Percentiles rank a stretch among this genome's conserved stretches.
These are phyloP conservation scores for Fusarium sp. DNA, from an alignment of 2,329 filamentous ascomycete species.

Conservation along the genomic window DNA sequence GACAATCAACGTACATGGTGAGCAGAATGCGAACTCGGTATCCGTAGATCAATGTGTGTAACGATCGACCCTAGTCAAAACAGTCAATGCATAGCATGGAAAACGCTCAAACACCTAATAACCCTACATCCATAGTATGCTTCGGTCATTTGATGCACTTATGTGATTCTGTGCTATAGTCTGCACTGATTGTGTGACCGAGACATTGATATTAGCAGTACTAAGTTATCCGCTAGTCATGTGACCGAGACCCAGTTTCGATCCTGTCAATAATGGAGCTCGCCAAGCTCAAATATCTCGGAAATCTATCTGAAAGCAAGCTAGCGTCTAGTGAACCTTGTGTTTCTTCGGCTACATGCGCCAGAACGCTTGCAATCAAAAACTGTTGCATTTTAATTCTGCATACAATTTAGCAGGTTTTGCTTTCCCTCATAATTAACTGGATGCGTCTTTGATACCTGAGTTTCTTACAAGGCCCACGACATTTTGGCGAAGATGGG, in stretches of 20 bases:
- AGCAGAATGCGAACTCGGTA: background rate
- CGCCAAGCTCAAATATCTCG: background rate
- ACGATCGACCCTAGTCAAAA: background rate
- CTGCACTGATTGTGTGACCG: background rate
- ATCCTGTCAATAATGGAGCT: background rate
- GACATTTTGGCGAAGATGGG: conserved; percentile 2
- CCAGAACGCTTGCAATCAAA: conserved; percentile 25
- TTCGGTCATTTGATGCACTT: background rate
- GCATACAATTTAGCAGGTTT: background rate
- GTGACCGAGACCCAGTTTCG: background rate
- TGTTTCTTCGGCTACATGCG: conserved; percentile 36
- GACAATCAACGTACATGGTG: background rate
- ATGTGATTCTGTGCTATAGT: background rate
- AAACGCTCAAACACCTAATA: background rate
- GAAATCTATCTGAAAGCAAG: conserved; percentile 23
- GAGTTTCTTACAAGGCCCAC: conserved; percentile 1
- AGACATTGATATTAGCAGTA: too few relatives aligned
- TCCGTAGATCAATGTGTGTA: background rate
- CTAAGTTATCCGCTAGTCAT: background rate
- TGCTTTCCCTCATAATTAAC: background rate
- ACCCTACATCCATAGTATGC: background rate
- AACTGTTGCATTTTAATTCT: conserved; percentile 4
- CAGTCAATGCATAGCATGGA: background rate
- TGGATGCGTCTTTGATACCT: background rate
- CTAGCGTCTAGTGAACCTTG: conserved; percentile 8